Conservation (phyloP, 2,329 filamentous ascomycete species). For the Sclerotinia trifoliorum region DNA sequence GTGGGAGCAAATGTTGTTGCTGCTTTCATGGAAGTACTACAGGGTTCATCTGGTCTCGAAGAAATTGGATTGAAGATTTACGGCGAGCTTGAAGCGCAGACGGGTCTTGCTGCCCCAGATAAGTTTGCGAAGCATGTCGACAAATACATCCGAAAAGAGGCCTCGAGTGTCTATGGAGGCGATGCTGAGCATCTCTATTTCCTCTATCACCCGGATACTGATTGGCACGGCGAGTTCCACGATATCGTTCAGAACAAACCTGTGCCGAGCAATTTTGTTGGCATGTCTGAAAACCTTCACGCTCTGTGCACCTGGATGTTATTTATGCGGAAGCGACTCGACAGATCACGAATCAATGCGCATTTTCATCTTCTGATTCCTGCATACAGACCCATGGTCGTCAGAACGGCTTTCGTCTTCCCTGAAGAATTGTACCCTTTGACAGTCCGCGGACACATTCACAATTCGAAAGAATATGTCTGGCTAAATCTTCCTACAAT, state of each 20-base stretch:
- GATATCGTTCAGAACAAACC: conserved; percentile 42
- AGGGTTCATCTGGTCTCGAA: conserved; percentile 18
- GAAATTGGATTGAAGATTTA: conserved; percentile 22
- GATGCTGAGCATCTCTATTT: conserved; percentile 43
- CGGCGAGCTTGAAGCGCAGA: conserved; percentile 25
- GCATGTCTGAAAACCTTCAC: conserved; percentile 45
- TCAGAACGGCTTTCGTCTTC: conserved; percentile 42
- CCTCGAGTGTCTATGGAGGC: conserved; percentile 20
- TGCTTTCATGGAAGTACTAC: conserved; percentile 22
- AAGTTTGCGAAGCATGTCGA: conserved; percentile 27
- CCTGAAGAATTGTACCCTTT: conserved; percentile 44
- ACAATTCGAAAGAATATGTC: conserved; percentile 43
- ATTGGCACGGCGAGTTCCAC: conserved; percentile 46
- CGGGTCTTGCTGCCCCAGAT: conserved; percentile 24
- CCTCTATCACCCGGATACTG: conserved; percentile 45
- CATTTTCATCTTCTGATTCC: conserved; percentile 44
- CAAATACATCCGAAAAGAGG: conserved; percentile 25
- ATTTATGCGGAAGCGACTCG: conserved; percentile 27
- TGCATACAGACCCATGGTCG: conserved; percentile 43
- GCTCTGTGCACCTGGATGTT: conserved; percentile 45
- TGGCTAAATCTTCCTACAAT: conserved; percentile 42
- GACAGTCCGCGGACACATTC: conserved; percentile 43
- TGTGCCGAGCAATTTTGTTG: conserved; percentile 42
- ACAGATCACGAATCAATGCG: conserved; percentile 33
- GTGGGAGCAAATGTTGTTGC: conserved; percentile 23